Evolutionary conservation across 2,329 filamentous ascomycete genomes (phyloP).

Genomic region (Salinomyces thailandicus): DNA sequence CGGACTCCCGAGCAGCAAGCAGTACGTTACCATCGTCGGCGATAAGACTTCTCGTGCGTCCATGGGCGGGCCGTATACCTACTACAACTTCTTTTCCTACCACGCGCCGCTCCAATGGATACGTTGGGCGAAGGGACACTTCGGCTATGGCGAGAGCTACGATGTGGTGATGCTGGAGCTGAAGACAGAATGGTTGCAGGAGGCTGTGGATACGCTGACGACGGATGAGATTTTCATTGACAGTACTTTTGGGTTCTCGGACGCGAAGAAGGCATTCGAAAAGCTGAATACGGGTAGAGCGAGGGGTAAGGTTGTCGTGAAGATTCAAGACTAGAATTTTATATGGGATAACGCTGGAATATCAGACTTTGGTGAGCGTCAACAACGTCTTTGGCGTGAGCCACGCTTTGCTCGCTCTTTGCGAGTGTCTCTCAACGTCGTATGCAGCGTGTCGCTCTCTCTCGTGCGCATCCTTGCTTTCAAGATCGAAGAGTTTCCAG

Average conservation of each 20-base stretch:
- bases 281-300: slow-evolving; percentile 25
- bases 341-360: too few relatives aligned
- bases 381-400: not conserved
- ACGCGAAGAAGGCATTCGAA: slow-evolving; percentile 34
- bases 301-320: slow-evolving; percentile 24
- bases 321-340: not conserved
- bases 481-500: slow-evolving; percentile 47
- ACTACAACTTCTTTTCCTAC: slow-evolving; percentile 19
- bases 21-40: slow-evolving; percentile 40
- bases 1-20: slow-evolving; percentile 30
- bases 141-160: slow-evolving; percentile 26
- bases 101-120: slow-evolving; percentile 21
- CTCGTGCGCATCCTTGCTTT: slow-evolving; percentile 15
- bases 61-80: slow-evolving; percentile 26
- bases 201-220: slow-evolving; percentile 41
- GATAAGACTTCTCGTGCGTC: slow-evolving; percentile 25
- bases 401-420: not conserved
- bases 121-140: slow-evolving; percentile 31
- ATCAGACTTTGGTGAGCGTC: not conserved
- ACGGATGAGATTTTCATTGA: slow-evolving; percentile 46
- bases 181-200: slow-evolving; percentile 41
- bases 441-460: not conserved
- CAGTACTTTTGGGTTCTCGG: slow-evolving; percentile 45
- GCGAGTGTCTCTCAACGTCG: not conserved
- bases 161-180: slow-evolving; percentile 32